Percentiles rank a stretch among this genome's conserved stretches.
phyloP scores from a whole-genome alignment of 2,329 filamentous ascomycete genomes.

The Emmonsiellopsis sp. region DNA sequence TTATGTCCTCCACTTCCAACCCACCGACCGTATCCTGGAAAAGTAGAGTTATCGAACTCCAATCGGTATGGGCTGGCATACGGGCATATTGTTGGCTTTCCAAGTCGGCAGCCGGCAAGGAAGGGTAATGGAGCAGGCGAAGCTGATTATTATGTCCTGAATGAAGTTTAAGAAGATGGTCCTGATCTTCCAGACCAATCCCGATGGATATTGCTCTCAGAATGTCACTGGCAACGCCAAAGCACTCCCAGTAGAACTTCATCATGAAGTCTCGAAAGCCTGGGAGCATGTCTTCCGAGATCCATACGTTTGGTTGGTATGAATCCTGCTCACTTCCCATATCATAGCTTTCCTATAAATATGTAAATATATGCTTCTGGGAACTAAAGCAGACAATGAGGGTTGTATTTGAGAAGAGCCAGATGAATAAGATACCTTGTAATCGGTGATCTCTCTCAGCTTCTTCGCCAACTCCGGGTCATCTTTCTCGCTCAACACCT shows the following conservation, averaged over 20 bases:
- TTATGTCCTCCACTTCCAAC: slow-evolving; percentile 40
- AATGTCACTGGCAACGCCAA: slow-evolving; percentile 34
- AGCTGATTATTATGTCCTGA: slow-evolving; percentile 50
- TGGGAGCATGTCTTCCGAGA: slow-evolving; percentile 36
- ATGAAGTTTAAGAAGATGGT: slow-evolving; percentile 41
- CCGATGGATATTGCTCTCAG: slow-evolving; percentile 39
- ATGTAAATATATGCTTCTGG: background rate
- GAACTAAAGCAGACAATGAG: slow-evolving; percentile 2
- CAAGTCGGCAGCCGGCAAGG: slow-evolving; percentile 36
- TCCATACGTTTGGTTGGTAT: slow-evolving; percentile 42
- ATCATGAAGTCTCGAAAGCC: slow-evolving; percentile 41
- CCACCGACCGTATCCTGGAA: slow-evolving; percentile 47
- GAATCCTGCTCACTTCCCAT: slow-evolving; percentile 40
- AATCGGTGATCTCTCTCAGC: slow-evolving; percentile 39
- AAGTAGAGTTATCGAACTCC: slow-evolving; percentile 44
- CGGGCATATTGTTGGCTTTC: slow-evolving; percentile 35
- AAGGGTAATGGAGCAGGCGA: slow-evolving; percentile 51
- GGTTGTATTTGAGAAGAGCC: background rate
- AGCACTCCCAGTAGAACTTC: slow-evolving; percentile 42
- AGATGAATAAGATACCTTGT: slow-evolving; percentile 34
- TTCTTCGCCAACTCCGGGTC: slow-evolving; percentile 34
- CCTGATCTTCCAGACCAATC: slow-evolving; percentile 37
- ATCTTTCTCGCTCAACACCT: slow-evolving; percentile 31
- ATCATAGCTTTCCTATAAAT: slow-evolving; percentile 41
- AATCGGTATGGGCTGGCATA: slow-evolving; percentile 47